Percentiles rank a stretch among this genome's conserved stretches.
phyloP scores from a whole-genome alignment of 768 basidiomycete species.

The Tricholoma terreum region DNA sequence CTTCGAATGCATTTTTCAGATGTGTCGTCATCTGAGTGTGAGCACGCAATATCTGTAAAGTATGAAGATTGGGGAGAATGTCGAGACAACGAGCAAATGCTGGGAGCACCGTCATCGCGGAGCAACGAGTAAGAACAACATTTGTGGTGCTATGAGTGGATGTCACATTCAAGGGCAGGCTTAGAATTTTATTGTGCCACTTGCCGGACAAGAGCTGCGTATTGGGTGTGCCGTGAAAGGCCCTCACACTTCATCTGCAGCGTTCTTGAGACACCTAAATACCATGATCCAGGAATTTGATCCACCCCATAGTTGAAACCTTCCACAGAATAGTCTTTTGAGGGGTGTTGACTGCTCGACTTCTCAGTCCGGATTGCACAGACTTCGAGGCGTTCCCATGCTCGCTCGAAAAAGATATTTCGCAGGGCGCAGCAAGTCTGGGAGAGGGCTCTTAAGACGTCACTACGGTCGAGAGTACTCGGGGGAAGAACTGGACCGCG shows the following conservation, averaged over 20 bases:
- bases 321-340: neutral
- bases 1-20: constrained; percentile 25
- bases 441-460: constrained; percentile 30
- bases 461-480: constrained; percentile 23
- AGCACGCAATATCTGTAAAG: constrained; percentile 28
- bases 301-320: neutral
- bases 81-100: constrained; percentile 26
- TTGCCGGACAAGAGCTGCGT: constrained; percentile 25
- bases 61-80: constrained; percentile 29
- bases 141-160: constrained; percentile 18
- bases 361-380: constrained; percentile 16
- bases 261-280: constrained; percentile 18
- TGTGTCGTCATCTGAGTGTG: constrained; percentile 29
- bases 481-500: constrained; percentile 14
- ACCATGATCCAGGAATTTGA: constrained; percentile 19
- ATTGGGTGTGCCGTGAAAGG: constrained; percentile 18
- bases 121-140: constrained; percentile 27
- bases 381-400: constrained; percentile 31
- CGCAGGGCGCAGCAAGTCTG: constrained; percentile 31
- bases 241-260: constrained; percentile 24
- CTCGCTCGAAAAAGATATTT: constrained; percentile 23
- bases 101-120: constrained; percentile 18
- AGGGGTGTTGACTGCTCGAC: neutral
- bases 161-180: no score
- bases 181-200: neutral